Evolutionary conservation across 164 flowering plant genomes (phyloP).

Genomic region (Kingdonia uniflora): DNA sequence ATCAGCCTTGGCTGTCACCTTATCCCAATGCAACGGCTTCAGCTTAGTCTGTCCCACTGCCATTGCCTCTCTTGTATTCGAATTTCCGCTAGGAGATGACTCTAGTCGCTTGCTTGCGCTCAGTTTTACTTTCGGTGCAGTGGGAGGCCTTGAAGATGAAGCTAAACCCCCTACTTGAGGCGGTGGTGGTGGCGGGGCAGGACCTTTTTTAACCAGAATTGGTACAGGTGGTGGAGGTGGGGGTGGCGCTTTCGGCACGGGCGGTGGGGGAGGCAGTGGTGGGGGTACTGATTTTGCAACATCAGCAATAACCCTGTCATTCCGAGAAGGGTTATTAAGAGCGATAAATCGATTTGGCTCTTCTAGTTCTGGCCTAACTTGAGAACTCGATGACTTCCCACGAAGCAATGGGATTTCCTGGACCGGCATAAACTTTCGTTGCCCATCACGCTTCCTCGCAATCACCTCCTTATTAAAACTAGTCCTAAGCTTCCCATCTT

Average conservation of each 20-base stretch:
- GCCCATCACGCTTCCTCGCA: slow-evolving; percentile 2
- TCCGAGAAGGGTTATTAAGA: background rate
- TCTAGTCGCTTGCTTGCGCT: slow-evolving; percentile 10
- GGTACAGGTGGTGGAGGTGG: slow-evolving; percentile 37
- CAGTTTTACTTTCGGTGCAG: slow-evolving; percentile 21
- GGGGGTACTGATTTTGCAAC: slow-evolving; percentile 2
- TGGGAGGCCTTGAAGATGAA: slow-evolving; percentile 27
- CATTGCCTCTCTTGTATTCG: background rate
- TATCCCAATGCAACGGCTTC: slow-evolving; percentile 93
- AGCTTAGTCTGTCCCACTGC: slow-evolving; percentile 38
- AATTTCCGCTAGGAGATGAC: slow-evolving; percentile 16
- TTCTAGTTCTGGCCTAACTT: background rate
- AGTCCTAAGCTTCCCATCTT: slow-evolving; percentile 16
- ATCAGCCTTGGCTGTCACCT: slow-evolving; percentile 44
- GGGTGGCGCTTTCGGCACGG: slow-evolving; percentile 11
- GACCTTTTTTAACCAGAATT: slow-evolving; percentile 14
- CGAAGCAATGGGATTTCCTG: slow-evolving; percentile 45
- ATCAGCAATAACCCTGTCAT: background rate
- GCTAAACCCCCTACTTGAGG: slow-evolving; percentile 15
- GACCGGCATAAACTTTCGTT: slow-evolving; percentile 11
- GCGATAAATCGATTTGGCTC: background rate
- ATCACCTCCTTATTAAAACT: slow-evolving; percentile 23
- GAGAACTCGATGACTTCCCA: slow-evolving; percentile 5
- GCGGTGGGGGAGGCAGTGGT: slow-evolving; percentile 21
- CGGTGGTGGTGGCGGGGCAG: slow-evolving; percentile 31